Base-by-base conservation (phyloP, 441 rosid species). In the Cnidoscolus chayamansa region DNA sequence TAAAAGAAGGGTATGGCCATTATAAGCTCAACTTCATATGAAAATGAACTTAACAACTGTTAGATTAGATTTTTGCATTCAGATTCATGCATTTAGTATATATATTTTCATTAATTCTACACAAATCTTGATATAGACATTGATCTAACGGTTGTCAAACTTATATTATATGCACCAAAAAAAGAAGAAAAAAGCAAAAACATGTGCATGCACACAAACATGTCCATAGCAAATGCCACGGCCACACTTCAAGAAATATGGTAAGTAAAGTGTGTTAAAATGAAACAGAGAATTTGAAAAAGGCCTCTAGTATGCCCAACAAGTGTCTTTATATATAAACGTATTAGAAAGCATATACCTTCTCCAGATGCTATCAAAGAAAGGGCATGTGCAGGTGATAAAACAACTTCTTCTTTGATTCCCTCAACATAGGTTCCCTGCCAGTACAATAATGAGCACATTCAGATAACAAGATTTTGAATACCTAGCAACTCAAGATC, bases 351-450 rank as follows among this genome's bases (percentile, higher is more conserved):
- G 13, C 37, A 45, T 68, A 35, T 79, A 87, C 91, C 94, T 89
- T 89, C 91, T 64, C 94, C 94, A 61, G 90, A 66, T 65, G 94
- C 94, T 77, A 89, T 87, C 76, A 89, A 76, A 70, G 94, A 89
- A 74, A 87, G 86, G 60, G 89, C 94, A 75, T 89, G 94, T 70
- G 90, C 91, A 74, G 91, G 94, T 58, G 94, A 89, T 49, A 89
- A 58, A 71, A 89, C 90, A 77, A 89, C 91, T 83, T 89, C 94
- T 72, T 84, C 94, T 76, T 89, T 87, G 54, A 86, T 85, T 74
- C 91, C 88, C 71, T 89, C 91, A 4, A 87, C 88, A 79, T 80
- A 89, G 55, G 87, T 87, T 66, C 91, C 90, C 91, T 87, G 79
- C 40, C 68, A 64, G 63, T 43, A 67, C 58, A 35, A 73, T 54